A percentile compares a stretch with the other conserved stretches of the same genome.
Conservation (phyloP, 1,284 basidiomycete genomes). For the Heimioporus retisporus region DNA sequence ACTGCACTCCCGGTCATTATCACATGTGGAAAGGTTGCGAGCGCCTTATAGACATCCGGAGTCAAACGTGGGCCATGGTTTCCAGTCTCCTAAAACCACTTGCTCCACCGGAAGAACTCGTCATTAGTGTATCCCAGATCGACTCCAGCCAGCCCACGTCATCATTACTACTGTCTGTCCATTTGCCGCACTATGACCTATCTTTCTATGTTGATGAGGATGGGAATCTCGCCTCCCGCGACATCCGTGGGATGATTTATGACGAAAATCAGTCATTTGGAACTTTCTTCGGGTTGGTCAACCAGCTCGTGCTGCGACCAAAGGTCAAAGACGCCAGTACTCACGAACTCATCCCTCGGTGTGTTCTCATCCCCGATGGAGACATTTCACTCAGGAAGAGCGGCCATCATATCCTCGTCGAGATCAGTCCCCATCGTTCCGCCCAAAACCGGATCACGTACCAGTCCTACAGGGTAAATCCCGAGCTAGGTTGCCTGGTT, state of each 20-base stretch:
- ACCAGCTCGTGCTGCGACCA: constrained; percentile 50
- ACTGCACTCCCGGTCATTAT: constrained; percentile 9
- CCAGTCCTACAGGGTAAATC: constrained; percentile 47
- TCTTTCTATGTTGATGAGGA: too few relatives aligned
- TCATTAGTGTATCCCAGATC: constrained; percentile 22
- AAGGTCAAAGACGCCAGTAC: constrained; percentile 6
- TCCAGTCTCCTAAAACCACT: constrained; percentile 34
- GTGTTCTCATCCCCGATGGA: constrained; percentile 55
- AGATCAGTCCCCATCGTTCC: constrained; percentile 22
- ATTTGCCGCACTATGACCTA: constrained; percentile 44
- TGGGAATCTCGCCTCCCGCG: constrained; percentile 41
- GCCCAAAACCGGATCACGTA: constrained; percentile 31
- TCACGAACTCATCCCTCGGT: constrained; percentile 27
- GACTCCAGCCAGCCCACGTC: constrained; percentile 10
- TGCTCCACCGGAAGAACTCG: constrained; percentile 41
- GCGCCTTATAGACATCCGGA: constrained; percentile 2
- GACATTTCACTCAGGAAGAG: constrained; percentile 34
- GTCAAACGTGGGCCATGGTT: constrained; percentile 33
- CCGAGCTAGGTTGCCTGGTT: constrained; percentile 35
- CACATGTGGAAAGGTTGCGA: constrained; percentile 30
- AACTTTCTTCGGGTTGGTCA: constrained; percentile 41
- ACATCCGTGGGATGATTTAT: constrained; percentile 33
- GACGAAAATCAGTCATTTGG: constrained; percentile 38
- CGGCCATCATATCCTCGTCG: constrained; percentile 36
- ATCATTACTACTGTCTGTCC: constrained; percentile 38